Conservation (phyloP, 805 yeast genomes). For the Candida xyloterini region DNA sequence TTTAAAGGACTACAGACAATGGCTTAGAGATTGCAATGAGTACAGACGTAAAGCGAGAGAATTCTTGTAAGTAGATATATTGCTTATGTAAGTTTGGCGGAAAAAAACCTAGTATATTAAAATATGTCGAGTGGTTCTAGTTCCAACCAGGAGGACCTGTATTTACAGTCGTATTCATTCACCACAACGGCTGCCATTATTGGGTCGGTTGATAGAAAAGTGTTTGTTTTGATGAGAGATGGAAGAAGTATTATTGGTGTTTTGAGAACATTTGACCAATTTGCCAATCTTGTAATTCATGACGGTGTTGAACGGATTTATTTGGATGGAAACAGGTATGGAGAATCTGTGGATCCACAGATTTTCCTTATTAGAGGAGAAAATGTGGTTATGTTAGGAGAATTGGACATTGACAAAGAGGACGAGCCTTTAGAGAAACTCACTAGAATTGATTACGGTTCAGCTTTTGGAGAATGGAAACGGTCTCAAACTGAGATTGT, state of each 20-base stretch:
- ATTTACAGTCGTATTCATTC: constrained; percentile 76
- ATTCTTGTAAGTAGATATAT: constrained; percentile 45
- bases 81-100: constrained; percentile 5
- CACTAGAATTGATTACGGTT: constrained; percentile 55
- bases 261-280: constrained; percentile 92
- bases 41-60: constrained; percentile 79
- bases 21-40: constrained; percentile 94
- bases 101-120: constrained; percentile 5
- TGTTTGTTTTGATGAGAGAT: constrained; percentile 83
- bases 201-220: constrained; percentile 75
- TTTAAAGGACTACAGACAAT: constrained; percentile 81
- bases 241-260: constrained; percentile 88
- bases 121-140: constrained; percentile 20
- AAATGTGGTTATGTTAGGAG: constrained; percentile 91
- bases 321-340: constrained; percentile 52
- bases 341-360: constrained; percentile 61
- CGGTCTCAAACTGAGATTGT: constrained; percentile 11
- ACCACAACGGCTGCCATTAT: constrained; percentile 90
- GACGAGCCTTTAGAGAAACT: constrained; percentile 61
- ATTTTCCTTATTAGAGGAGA: constrained; percentile 92
- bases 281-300: constrained; percentile 87
- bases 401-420: constrained; percentile 83
- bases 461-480: constrained; percentile 47
- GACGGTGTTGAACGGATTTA: constrained; percentile 86
- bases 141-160: constrained; percentile 45